Evolutionary conservation across 306 rosid species (phyloP), one percentile per base, ranked within the genome.

Genomic region (Trifolium subterraneum): DNA sequence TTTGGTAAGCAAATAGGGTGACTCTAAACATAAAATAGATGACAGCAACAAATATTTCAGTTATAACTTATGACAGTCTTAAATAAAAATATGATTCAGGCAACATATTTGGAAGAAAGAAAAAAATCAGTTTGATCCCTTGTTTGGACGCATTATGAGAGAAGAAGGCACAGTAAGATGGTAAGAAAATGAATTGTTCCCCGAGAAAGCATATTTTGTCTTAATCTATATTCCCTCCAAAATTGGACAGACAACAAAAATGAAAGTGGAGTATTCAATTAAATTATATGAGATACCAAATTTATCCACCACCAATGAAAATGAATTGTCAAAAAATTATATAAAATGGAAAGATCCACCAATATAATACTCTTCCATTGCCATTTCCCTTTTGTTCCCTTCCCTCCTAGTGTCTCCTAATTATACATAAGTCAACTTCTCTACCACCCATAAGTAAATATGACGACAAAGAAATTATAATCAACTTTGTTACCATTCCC

Each of bases 21-120:
- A 65, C 35, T 42, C 22, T 65, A 64, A 55, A 16, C 6, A n/a
- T 35, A 42, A 14, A 19, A 6, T 56, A 58, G 60, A 38, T 39
- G n/a, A 41, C 48, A 68, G 27, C 70, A 70, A 69, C 13, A 74
- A 69, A 62, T 68, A 63, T 69, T 74, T 74, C 69, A 61, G 27
- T 39, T 31, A 45, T 44, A 72, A 65, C 55, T 44, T 47, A 72
- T n/a, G n/a, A n/a, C 64, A 44, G 69, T 56, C 63, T 47, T 39
- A 44, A 25, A 70, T 50, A 44, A 22, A 75, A 68, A 81, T 67
- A 72, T 33, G 18, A 51, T 72, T 38, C 69, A 60, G 6, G 45
- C 15, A 44, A 71, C 67, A 51, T 25, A 51, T 64, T 12, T 39
- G 23, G 63, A 73, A 51, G 3, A 8, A 39, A 12, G n/a, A n/a